Evolutionary conservation across 306 rosid species (phyloP).

Genomic region (Vigna trinervia): DNA sequence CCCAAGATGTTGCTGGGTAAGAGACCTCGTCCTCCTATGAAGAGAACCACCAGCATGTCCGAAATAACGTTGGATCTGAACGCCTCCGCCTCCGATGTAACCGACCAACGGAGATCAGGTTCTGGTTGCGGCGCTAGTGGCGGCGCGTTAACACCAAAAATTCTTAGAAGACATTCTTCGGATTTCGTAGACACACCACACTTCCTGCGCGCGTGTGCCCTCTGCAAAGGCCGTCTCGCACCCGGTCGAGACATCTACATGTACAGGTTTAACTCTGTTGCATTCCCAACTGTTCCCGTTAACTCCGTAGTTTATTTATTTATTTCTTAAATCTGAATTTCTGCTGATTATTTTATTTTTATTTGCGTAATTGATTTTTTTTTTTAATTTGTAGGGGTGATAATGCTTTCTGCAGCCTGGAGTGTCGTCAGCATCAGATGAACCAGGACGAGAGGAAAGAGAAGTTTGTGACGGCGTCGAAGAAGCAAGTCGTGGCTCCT

Average conservation of each 20-base stretch:
- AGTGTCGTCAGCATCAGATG: slow-evolving; percentile 85
- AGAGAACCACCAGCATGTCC: slow-evolving; percentile 79
- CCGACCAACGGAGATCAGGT: slow-evolving; percentile 14
- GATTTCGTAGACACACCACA: slow-evolving; percentile 55
- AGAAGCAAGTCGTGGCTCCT: slow-evolving; percentile 48
- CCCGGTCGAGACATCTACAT: slow-evolving; percentile 84
- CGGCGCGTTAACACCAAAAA: slow-evolving; percentile 39
- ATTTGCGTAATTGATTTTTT: background rate
- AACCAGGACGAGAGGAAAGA: slow-evolving; percentile 76
- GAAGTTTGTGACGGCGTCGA: slow-evolving; percentile 57
- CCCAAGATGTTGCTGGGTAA: slow-evolving; percentile 68
- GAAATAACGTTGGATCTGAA: slow-evolving; percentile 73
- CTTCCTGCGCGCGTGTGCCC: slow-evolving; percentile 70
- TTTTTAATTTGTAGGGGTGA: slow-evolving; percentile 64
- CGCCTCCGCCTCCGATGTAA: slow-evolving; percentile 7
- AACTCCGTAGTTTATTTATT: background rate
- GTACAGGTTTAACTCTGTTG: slow-evolving; percentile 65
- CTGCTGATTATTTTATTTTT: too few relatives aligned
- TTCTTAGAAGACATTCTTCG: slow-evolving; percentile 47
- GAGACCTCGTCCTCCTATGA: slow-evolving; percentile 79
- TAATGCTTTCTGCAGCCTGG: slow-evolving; percentile 81
- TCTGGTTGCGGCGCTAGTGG: too few relatives aligned
- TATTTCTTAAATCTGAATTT: too few relatives aligned
- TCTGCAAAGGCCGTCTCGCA: slow-evolving; percentile 70
- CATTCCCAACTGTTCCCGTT: background rate